Base-by-base conservation (phyloP, 2,329 filamentous ascomycete species). In the Epichloe festucae region DNA sequence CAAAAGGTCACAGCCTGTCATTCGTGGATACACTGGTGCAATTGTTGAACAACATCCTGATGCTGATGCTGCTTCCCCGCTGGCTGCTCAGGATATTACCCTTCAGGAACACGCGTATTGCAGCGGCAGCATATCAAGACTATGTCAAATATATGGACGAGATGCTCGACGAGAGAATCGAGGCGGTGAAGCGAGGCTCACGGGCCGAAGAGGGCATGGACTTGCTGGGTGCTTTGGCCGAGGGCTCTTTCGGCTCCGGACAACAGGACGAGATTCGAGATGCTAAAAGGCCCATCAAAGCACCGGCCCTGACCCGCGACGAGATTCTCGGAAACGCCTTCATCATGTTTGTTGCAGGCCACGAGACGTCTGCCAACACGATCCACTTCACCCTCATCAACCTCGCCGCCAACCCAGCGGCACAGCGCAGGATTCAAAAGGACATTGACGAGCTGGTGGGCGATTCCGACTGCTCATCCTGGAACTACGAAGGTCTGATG, bases 281-380 rank as follows among this genome's bases (percentile, higher is more conserved):
- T 31, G 27, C 39, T 48, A 46, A 12, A 40, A 52, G 38, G 54
- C 35, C 48, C 17, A 48, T 50, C 5, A 65, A 64, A 53, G 55
- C 62, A 5, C 69, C 66, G 12, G 63, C 65, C 17, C 65, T 85
- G n/a, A 73, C 68, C 5, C 77, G 82, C 55, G 73, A 74, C 4
- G 84, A 89, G 51, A 83, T 90, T 53, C 69, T 86, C 31, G 84
- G 85, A 48, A 89, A 89, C 61, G 80, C 84, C 19, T 84, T 84
- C 55, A 71, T 83, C 58, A 79, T 82, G 66, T 73, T 79, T 54
- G 72, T 90, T 1, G 87, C 87, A 0, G 87, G 87, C 12, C 86
- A 93, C 65, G 87, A 93, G 66, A 90, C 87, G 1, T 85, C 85
- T 2, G 86, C 86, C 46, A 88, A 87, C 64, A 77, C 79, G 4